Evolutionary conservation across 768 basidiomycete genomes (phyloP).

Genomic region (Rhodotorula diobovata): DNA sequence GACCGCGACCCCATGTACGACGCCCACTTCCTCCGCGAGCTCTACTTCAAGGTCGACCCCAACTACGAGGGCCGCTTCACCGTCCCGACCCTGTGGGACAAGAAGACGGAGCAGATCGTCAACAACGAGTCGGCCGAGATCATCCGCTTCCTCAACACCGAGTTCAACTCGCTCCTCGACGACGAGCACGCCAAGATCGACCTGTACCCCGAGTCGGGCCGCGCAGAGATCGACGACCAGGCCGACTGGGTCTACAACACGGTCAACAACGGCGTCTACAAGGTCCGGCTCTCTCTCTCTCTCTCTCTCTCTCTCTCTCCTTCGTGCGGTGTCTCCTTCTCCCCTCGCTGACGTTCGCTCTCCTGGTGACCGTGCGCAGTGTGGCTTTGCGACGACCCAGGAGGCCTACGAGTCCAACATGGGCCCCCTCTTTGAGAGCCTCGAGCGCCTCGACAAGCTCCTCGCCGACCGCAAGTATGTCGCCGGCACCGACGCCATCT

Average conservation of each 20-base stretch:
- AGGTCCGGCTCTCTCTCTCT: too few species aligned
- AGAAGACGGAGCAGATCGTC: conserved; percentile 68
- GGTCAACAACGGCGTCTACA: conserved; percentile 54
- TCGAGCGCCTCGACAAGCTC: conserved; percentile 75
- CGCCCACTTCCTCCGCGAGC: conserved; percentile 66
- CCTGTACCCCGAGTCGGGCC: conserved; percentile 70
- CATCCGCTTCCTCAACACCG: conserved; percentile 80
- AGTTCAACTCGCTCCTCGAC: conserved; percentile 62
- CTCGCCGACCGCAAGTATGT: conserved; percentile 71
- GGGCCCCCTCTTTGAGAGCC: conserved; percentile 64
- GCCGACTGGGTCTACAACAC: conserved; percentile 78
- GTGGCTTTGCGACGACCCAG: conserved; percentile 79
- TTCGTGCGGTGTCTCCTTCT: neutral
- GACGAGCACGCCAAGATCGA: conserved; percentile 60
- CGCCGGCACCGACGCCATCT: conserved; percentile 68
- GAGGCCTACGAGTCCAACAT: conserved; percentile 76
- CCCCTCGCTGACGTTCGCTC: neutral
- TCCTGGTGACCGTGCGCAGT: conserved; percentile 31
- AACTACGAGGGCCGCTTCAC: conserved; percentile 61
- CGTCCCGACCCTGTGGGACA: conserved; percentile 90
- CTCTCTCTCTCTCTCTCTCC: neutral
- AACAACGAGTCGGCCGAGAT: conserved; percentile 87
- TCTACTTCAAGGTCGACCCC: conserved; percentile 73
- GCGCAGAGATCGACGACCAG: conserved; percentile 71
- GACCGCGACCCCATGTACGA: conserved; percentile 36